phyloP scores from a whole-genome alignment of 768 basidiomycete species.

The Trametes cubensis region DNA sequence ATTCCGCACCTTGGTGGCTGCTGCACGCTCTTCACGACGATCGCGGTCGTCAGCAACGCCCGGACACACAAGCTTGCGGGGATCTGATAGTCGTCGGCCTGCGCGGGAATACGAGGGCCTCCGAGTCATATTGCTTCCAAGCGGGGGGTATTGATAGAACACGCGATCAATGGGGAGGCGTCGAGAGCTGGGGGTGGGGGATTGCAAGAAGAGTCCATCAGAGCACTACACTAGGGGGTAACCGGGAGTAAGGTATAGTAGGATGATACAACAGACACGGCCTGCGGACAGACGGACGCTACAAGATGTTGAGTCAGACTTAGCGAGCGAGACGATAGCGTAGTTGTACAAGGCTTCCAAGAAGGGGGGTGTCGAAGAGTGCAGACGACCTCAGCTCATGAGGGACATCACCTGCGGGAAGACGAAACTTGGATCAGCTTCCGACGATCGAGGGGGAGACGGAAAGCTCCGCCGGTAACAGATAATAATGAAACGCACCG shows the following conservation, averaged over 20 bases:
- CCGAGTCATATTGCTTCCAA: neutral
- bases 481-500: slow-evolving; percentile 10
- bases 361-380: neutral
- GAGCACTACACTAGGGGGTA: neutral
- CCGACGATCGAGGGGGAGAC: neutral
- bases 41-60: neutral
- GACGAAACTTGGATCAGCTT: neutral
- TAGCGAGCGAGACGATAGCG: neutral
- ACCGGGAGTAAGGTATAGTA: slow-evolving; percentile 1
- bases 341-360: neutral
- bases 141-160: neutral
- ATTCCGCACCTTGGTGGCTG: neutral
- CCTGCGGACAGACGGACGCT: neutral
- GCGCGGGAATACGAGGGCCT: neutral
- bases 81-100: neutral
- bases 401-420: slow-evolving; percentile 19
- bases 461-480: neutral
- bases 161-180: neutral
- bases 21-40: neutral
- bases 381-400: slow-evolving; percentile 11
- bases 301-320: neutral
- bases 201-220: neutral
- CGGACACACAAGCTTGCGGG: neutral
- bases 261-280: neutral
- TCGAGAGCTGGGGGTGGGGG: neutral